These are phyloP conservation scores for Dictyostelium capitatum DNA, from an alignment of 78 protist genomes.

Conservation along the genomic window DNA sequence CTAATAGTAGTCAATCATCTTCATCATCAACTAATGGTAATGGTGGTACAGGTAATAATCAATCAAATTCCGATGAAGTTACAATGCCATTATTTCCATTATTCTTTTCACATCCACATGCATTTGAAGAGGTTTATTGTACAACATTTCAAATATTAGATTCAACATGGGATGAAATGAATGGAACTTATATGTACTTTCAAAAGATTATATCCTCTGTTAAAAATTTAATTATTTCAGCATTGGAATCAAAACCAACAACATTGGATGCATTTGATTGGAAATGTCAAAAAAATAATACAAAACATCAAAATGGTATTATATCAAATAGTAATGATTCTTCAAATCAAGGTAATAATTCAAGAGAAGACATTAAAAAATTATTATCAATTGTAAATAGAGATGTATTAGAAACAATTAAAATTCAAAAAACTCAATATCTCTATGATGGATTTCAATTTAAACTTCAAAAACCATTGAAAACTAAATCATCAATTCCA, in stretches of 20 bases:
- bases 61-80: neutral
- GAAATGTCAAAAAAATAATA: slow-evolving; percentile 15
- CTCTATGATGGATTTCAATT: slow-evolving; percentile 36
- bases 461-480: slow-evolving; percentile 47
- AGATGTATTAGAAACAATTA: slow-evolving; percentile 8
- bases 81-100: slow-evolving; percentile 39
- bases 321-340: neutral
- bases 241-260: slow-evolving; percentile 50
- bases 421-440: slow-evolving; percentile 14
- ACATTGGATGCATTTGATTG: slow-evolving; percentile 63
- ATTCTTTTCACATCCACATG: slow-evolving; percentile 54
- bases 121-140: slow-evolving; percentile 79
- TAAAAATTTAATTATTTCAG: slow-evolving; percentile 38
- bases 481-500: slow-evolving; percentile 4
- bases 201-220: slow-evolving; percentile 65
- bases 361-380: slow-evolving; percentile 50
- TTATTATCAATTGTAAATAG: neutral
- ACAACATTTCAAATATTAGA: slow-evolving; percentile 67
- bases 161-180: slow-evolving; percentile 80
- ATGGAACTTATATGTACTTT: slow-evolving; percentile 65
- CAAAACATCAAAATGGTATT: neutral
- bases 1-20: too few relatives aligned
- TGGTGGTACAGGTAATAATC: too few relatives aligned
- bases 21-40: too few relatives aligned
- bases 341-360: neutral